Evolutionary conservation across 345 rosid genomes (phyloP).

Genomic region (Sisymbrium irio): DNA sequence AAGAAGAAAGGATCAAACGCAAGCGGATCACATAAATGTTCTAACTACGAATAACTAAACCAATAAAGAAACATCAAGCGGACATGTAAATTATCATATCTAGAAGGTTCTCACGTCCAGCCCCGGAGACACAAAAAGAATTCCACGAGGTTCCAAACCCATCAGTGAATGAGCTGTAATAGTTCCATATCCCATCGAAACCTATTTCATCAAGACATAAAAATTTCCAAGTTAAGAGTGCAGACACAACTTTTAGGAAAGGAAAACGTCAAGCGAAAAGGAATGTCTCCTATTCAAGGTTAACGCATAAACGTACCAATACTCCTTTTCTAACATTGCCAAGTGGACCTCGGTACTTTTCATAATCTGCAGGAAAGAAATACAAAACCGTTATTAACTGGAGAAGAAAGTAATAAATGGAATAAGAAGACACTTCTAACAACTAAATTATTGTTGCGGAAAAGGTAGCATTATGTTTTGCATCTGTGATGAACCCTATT

Average conservation of each 20-base stretch:
- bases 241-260: background rate
- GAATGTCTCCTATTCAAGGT: background rate
- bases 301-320: slow-evolving; percentile 52
- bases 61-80: background rate
- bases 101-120: slow-evolving; percentile 61
- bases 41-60: background rate
- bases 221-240: background rate
- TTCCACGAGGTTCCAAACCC: slow-evolving; percentile 96
- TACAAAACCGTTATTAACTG: background rate
- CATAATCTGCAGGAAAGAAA: slow-evolving; percentile 57
- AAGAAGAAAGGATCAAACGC: slow-evolving; percentile 6
- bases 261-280: background rate
- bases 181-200: slow-evolving; percentile 90
- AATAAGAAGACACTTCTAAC: background rate
- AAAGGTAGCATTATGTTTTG: background rate
- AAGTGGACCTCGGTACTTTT: slow-evolving; percentile 78
- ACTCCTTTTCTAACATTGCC: slow-evolving; percentile 99
- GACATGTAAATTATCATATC: background rate
- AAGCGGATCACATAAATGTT: background rate
- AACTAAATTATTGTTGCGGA: background rate
- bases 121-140: slow-evolving; percentile 79
- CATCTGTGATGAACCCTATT: background rate
- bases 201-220: slow-evolving; percentile 43
- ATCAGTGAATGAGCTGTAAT: slow-evolving; percentile 82
- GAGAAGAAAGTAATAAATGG: background rate